Percentiles rank a stretch among this genome's conserved stretches.
Conservation (phyloP, 257 asterid genomes). For the Solanum pimpinellifolium region DNA sequence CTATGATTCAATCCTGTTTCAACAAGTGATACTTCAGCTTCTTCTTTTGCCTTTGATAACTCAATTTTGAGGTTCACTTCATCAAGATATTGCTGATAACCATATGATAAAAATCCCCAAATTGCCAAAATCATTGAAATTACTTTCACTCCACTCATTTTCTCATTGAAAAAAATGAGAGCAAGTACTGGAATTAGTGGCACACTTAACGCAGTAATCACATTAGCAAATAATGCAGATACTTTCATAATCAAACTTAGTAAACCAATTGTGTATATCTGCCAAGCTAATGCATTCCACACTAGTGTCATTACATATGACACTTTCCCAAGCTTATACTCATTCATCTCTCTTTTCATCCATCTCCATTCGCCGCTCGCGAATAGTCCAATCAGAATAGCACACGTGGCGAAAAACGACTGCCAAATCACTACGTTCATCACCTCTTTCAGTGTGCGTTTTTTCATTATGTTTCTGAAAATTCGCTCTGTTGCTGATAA, state of each 20-base stretch:
- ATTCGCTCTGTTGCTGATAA: slow-evolving; percentile 15
- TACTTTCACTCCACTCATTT: slow-evolving; percentile 49
- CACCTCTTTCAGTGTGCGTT: background rate
- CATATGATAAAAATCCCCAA: slow-evolving; percentile 67
- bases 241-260: slow-evolving; percentile 19
- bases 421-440: slow-evolving; percentile 14
- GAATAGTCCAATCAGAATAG: slow-evolving; percentile 9
- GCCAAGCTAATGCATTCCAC: slow-evolving; percentile 29
- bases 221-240: slow-evolving; percentile 59
- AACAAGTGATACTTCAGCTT: background rate
- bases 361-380: slow-evolving; percentile 35
- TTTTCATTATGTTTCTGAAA: slow-evolving; percentile 11
- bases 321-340: slow-evolving; percentile 16
- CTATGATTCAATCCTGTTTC: background rate
- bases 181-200: slow-evolving; percentile 58
- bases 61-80: slow-evolving; percentile 25
- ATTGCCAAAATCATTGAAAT: slow-evolving; percentile 47
- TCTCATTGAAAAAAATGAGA: slow-evolving; percentile 36
- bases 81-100: slow-evolving; percentile 59
- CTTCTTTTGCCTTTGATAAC: background rate
- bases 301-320: slow-evolving; percentile 16
- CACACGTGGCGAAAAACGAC: slow-evolving; percentile 14
- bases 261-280: slow-evolving; percentile 22
- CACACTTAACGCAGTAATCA: slow-evolving; percentile 44
- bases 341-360: slow-evolving; percentile 20